A percentile compares a stretch with the other conserved stretches of the same genome.
These are phyloP conservation scores for Phytopythium aichiense DNA, from an alignment of 352 stramenopile genomes.

Conservation along the genomic window DNA sequence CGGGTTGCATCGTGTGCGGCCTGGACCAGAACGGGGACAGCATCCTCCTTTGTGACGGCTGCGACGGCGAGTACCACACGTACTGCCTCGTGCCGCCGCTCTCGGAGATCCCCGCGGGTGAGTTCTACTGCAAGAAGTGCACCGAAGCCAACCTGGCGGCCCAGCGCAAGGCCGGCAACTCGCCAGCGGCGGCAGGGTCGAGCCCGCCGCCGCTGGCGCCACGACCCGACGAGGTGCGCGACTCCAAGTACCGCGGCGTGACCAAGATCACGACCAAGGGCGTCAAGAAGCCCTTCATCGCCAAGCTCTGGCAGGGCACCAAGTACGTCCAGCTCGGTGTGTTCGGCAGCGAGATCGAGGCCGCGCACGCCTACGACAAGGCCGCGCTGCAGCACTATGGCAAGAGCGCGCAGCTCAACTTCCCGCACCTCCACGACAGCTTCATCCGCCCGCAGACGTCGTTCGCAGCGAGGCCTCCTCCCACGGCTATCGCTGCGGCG, in stretches of 20 bases:
- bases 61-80: constrained; percentile 84
- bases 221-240: constrained; percentile 44
- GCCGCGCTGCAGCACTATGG: constrained; percentile 64
- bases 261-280: constrained; percentile 77
- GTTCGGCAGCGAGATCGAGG: constrained; percentile 75
- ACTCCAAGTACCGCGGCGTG: constrained; percentile 78
- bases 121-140: constrained; percentile 83
- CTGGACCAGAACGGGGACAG: constrained; percentile 71
- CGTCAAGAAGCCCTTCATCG: constrained; percentile 79
- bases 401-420: constrained; percentile 67
- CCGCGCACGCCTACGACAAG: constrained; percentile 80
- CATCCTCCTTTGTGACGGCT: constrained; percentile 83
- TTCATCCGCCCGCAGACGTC: constrained; percentile 41
- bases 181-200: not conserved
- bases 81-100: constrained; percentile 80
- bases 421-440: constrained; percentile 71
- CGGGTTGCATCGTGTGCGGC: constrained; percentile 67
- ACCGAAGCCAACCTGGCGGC: constrained; percentile 38
- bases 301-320: constrained; percentile 58
- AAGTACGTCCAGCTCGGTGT: constrained; percentile 70
- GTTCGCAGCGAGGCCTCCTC: constrained; percentile 14
- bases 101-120: constrained; percentile 60
- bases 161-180: constrained; percentile 27
- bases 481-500: not conserved
- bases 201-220: not conserved